phyloP scores from a whole-genome alignment of 495 filamentous ascomycete genomes.

The Alectoria sarmentosa region DNA sequence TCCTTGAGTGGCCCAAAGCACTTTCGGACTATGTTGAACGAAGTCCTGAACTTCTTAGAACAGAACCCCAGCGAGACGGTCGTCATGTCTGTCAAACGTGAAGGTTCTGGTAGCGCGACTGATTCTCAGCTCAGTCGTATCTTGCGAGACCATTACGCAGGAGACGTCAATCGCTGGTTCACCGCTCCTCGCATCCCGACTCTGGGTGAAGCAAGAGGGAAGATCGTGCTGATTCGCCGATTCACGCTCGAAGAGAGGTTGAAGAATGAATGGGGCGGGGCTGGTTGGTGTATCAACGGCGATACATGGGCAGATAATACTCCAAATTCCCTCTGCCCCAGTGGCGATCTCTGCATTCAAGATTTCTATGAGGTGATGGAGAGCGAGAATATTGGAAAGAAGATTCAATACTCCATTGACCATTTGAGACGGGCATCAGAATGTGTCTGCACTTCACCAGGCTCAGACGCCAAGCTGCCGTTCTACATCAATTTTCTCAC shows the following conservation, averaged over 20 bases:
- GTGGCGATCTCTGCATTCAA: slow-evolving; percentile 77
- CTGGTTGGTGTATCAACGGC: slow-evolving; percentile 77
- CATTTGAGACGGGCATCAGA: slow-evolving; percentile 68
- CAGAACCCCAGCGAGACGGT: slow-evolving; percentile 72
- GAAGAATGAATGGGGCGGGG: slow-evolving; percentile 50
- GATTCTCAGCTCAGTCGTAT: slow-evolving; percentile 72
- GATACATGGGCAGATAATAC: slow-evolving; percentile 86
- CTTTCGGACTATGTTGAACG: slow-evolving; percentile 62
- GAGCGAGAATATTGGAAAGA: slow-evolving; percentile 66
- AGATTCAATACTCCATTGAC: slow-evolving; percentile 63
- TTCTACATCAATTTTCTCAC: slow-evolving; percentile 88
- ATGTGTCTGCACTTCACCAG: slow-evolving; percentile 29
- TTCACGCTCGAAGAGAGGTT: slow-evolving; percentile 60
- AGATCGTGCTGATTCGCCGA: slow-evolving; percentile 78
- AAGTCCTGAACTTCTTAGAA: slow-evolving; percentile 67
- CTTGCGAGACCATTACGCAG: slow-evolving; percentile 63
- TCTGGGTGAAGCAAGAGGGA: slow-evolving; percentile 73
- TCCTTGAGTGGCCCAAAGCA: slow-evolving; percentile 64
- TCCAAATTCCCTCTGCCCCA: slow-evolving; percentile 61
- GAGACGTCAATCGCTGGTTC: slow-evolving; percentile 62
- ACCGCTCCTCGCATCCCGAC: slow-evolving; percentile 70
- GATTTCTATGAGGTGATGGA: slow-evolving; percentile 91
- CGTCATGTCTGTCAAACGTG: slow-evolving; percentile 84
- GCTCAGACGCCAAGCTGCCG: slow-evolving; percentile 42
- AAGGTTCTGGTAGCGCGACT: slow-evolving; percentile 72